Conservation (phyloP, 768 basidiomycete species). For the Exsudoporus frostii region DNA sequence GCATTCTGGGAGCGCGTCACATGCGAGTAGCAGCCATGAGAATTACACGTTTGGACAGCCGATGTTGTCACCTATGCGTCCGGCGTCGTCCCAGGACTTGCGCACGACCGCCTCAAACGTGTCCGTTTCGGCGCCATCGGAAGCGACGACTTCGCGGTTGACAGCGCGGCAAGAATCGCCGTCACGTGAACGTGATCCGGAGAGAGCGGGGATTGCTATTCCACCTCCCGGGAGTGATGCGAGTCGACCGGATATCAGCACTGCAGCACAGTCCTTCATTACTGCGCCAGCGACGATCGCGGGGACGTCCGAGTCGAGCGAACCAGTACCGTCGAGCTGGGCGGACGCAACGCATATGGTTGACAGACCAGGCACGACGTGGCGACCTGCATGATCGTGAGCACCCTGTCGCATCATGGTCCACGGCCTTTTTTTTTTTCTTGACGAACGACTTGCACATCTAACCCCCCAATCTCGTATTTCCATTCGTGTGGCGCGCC, state of each 20-base stretch:
- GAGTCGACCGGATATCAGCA: conserved; percentile 62
- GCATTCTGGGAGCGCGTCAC: conserved; percentile 46
- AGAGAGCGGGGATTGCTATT: conserved; percentile 27
- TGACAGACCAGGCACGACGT: conserved; percentile 37
- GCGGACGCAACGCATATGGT: conserved; percentile 43
- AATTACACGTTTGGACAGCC: conserved; percentile 75
- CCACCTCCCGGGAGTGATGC: conserved; percentile 24
- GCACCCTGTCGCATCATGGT: background rate
- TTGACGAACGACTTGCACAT: background rate
- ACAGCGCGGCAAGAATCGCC: conserved; percentile 17
- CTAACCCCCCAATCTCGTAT: background rate
- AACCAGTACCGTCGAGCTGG: conserved; percentile 48
- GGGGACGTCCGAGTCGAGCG: conserved; percentile 52
- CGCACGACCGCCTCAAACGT: conserved; percentile 16
- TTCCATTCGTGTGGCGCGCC: background rate
- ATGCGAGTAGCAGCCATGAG: conserved; percentile 46
- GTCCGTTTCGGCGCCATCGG: conserved; percentile 27
- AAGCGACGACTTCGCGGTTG: conserved; percentile 22
- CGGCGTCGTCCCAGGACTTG: conserved; percentile 16
- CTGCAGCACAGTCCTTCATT: conserved; percentile 65
- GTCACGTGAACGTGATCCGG: conserved; percentile 12
- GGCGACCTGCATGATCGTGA: conserved; percentile 43
- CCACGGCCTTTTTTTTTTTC: background rate
- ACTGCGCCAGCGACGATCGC: conserved; percentile 61
- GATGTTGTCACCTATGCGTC: conserved; percentile 34